These are phyloP conservation scores for Tetrapisispora nanseiensis DNA, from an alignment of 805 yeast genomes.

Conservation along the genomic window DNA sequence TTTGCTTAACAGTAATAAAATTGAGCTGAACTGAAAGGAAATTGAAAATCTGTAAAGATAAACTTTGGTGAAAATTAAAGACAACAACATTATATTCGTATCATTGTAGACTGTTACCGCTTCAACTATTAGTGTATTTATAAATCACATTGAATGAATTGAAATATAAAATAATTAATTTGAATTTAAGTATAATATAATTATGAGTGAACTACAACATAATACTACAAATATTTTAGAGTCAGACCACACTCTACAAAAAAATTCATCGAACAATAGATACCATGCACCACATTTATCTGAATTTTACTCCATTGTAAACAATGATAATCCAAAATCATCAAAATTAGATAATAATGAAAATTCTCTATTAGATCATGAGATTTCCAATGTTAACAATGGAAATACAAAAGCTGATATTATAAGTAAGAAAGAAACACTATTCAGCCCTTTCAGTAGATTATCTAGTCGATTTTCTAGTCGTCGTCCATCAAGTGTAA, in stretches of 20 bases:
- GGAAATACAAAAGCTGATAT: not conserved
- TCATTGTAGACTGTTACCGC: too few relatives aligned
- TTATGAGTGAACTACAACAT: not conserved
- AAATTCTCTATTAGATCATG: too few relatives aligned
- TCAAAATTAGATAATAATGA: not conserved
- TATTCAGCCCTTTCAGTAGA: conserved; percentile 2
- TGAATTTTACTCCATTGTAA: conserved; percentile 48
- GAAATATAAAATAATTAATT: too few relatives aligned
- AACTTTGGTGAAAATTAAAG: too few relatives aligned
- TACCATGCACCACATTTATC: conserved; percentile 40
- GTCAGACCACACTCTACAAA: not conserved
- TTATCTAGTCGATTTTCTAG: conserved; percentile 3
- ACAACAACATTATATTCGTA: too few relatives aligned
- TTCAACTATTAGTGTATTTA: too few relatives aligned
- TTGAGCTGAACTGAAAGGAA: too few relatives aligned
- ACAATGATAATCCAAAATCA: conserved; percentile 18
- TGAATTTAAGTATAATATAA: too few relatives aligned
- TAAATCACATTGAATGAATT: too few relatives aligned
- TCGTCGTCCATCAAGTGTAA: conserved; percentile 29
- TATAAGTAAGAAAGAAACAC: not conserved
- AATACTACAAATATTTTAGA: not conserved
- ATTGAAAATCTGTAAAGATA: too few relatives aligned
- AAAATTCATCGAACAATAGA: not conserved
- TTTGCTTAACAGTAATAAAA: too few relatives aligned
- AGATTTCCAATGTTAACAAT: too few relatives aligned